Percentiles rank a stretch among this genome's conserved stretches.
These are phyloP conservation scores for Plasmopara halstedii DNA, from an alignment of 352 stramenopile species.

Conservation along the genomic window DNA sequence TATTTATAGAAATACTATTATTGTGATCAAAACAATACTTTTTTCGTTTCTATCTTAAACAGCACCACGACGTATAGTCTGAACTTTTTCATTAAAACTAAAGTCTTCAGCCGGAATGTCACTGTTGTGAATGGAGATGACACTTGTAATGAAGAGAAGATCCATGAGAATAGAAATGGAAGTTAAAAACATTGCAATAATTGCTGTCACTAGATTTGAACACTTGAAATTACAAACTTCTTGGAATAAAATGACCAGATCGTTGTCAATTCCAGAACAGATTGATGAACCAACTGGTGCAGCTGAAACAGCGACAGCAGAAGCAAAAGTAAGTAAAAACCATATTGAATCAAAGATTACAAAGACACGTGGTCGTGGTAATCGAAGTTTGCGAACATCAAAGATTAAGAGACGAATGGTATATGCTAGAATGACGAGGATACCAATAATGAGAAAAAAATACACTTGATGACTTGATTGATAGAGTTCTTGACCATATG, in stretches of 20 bases:
- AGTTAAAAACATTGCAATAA: slow-evolving; percentile 44
- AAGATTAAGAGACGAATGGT: slow-evolving; percentile 37
- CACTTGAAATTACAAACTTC: slow-evolving; percentile 64
- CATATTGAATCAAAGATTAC: slow-evolving; percentile 44
- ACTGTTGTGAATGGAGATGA: slow-evolving; percentile 18
- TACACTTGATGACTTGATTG: slow-evolving; percentile 46
- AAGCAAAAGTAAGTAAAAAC: slow-evolving; percentile 50
- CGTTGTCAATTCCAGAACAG: slow-evolving; percentile 39
- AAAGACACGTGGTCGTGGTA: slow-evolving; percentile 28
- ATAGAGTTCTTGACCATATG: slow-evolving; percentile 43
- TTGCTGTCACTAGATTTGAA: slow-evolving; percentile 41
- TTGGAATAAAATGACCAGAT: slow-evolving; percentile 40
- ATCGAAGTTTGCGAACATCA: slow-evolving; percentile 44
- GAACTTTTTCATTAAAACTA: slow-evolving; percentile 31
- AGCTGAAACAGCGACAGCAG: slow-evolving; percentile 41
- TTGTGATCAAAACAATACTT: background rate
- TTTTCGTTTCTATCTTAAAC: slow-evolving; percentile 9
- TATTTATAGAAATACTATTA: background rate
- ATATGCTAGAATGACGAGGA: slow-evolving; percentile 30
- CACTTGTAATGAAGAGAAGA: slow-evolving; percentile 42
- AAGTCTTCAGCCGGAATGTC: slow-evolving; percentile 33
- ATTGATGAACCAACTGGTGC: slow-evolving; percentile 44
- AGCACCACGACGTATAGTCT: slow-evolving; percentile 22
- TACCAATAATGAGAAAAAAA: slow-evolving; percentile 39
- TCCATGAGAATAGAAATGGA: slow-evolving; percentile 49